Evolutionary conservation across 2,329 filamentous ascomycete genomes (phyloP).

Genomic region (Sporothrix brunneoviolacea): DNA sequence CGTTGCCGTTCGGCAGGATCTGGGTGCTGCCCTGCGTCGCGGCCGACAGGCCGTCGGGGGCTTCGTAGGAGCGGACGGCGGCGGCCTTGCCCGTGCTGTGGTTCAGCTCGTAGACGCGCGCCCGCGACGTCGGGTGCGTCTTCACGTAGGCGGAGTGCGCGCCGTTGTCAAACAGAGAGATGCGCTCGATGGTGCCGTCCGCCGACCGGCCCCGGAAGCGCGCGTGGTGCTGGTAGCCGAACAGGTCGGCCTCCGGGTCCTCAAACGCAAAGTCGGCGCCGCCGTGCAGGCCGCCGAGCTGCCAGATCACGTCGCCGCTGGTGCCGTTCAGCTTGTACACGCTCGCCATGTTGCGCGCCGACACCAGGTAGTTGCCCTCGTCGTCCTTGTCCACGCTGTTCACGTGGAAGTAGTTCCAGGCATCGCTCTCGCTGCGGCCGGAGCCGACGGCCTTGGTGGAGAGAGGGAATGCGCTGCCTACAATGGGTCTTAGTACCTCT

Average conservation of each 20-base stretch:
- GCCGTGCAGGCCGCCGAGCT: constrained; percentile 31
- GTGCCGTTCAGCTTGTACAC: background rate
- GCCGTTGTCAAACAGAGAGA: constrained; percentile 44
- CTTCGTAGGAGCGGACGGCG: constrained; percentile 24
- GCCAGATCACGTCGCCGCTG: constrained; percentile 39
- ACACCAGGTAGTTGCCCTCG: constrained; percentile 47
- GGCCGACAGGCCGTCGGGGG: constrained; percentile 24
- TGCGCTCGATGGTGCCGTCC: constrained; percentile 33
- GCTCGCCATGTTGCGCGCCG: constrained; percentile 36
- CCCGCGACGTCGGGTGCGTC: constrained; percentile 20
- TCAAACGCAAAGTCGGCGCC: constrained; percentile 41
- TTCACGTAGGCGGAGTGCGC: constrained; percentile 18
- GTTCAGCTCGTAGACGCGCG: constrained; percentile 19
- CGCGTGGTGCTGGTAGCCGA: constrained; percentile 44
- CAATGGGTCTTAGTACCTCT: too few species aligned
- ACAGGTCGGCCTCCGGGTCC: constrained; percentile 27
- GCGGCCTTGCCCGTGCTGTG: constrained; percentile 7
- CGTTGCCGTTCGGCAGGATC: constrained; percentile 27
- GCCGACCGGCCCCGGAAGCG: constrained; percentile 32
- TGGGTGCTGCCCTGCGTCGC: constrained; percentile 31
- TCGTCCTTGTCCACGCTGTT: constrained; percentile 47
- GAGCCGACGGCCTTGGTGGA: background rate
- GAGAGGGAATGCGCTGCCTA: constrained; percentile 7
- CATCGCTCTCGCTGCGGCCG: background rate
- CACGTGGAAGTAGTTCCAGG: constrained; percentile 49